Base-by-base conservation (phyloP, 2,329 filamentous ascomycete genomes). In the Pleurostoma richardsiae region DNA sequence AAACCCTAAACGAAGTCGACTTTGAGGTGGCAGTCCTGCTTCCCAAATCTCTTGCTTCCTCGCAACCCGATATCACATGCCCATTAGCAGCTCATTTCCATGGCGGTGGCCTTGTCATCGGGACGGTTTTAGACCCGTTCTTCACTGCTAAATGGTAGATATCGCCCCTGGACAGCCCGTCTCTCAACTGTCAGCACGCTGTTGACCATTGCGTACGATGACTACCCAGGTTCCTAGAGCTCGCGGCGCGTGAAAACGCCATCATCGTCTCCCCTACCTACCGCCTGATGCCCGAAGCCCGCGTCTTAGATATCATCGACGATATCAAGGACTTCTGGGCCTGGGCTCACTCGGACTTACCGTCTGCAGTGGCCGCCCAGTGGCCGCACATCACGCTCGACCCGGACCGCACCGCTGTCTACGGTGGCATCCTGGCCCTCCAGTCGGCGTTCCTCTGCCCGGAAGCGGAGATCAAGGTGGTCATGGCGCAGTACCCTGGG, bases 241-340 rank as follows among this genome's bases (percentile, higher is more conserved):
- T 72, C 38, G 60, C 67, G 28, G 58, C 62, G 2, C 51, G 57
- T 29, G 63, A 68, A 42, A 56, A 55, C 10, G 71, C 74, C n/a
- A 67, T 79, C 40, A 60, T 72, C 29, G 54, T 79, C 5, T 59
- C 66, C 2, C 69, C 73, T 1, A 71, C 76, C 56, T 74, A 80
- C 59, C 73, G 74, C 6, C 67, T 79, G 4, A 50, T 74, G n/a
- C 75, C 76, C 27, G 74, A 77, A 48, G 61, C 69, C 45, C 70
- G 47, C 26, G 71, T 71, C 31, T 42, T 59, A 3, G 70, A 78
- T 11, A 71, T 77, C 47, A 61, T 76, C 28, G 55, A 66, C 5
- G 76, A 79, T 53, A 49, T 78, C 1, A 45, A 58, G 6, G 69
- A 74, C 50, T 73, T 76, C 55, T 79, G 71, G 71, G 50, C 49